phyloP scores from a whole-genome alignment of 257 asterid species.

The Forsythia suspensa region DNA sequence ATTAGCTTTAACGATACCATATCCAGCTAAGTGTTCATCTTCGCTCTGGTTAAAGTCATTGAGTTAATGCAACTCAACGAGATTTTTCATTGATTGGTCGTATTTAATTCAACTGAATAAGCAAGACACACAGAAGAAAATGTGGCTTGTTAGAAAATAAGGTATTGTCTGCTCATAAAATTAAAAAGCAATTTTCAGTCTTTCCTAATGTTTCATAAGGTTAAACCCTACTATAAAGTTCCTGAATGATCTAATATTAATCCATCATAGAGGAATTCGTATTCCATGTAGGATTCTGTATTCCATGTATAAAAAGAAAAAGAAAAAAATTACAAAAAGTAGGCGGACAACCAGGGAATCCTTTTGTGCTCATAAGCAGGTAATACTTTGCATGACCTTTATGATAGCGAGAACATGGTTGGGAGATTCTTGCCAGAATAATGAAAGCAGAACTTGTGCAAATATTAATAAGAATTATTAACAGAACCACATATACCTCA shows the following conservation, averaged over 20 bases:
- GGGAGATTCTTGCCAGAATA: background rate
- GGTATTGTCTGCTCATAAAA: background rate
- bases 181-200: background rate
- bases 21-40: background rate
- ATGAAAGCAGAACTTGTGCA: background rate
- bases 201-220: background rate
- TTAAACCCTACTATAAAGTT: background rate
- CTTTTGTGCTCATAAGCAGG: background rate
- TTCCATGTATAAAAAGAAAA: background rate
- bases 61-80: background rate
- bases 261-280: background rate
- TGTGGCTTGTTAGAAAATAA: background rate
- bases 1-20: background rate
- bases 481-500: slow-evolving; percentile 46
- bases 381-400: background rate
- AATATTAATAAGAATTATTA: background rate
- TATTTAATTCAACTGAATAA: slow-evolving; percentile 5
- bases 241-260: background rate
- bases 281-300: background rate
- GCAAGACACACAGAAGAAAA: background rate
- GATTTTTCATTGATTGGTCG: background rate
- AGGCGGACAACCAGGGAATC: background rate
- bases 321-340: background rate
- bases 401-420: background rate
- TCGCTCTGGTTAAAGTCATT: background rate